phyloP scores from a whole-genome alignment of 805 yeast species.

The Starmerella davenportii region DNA sequence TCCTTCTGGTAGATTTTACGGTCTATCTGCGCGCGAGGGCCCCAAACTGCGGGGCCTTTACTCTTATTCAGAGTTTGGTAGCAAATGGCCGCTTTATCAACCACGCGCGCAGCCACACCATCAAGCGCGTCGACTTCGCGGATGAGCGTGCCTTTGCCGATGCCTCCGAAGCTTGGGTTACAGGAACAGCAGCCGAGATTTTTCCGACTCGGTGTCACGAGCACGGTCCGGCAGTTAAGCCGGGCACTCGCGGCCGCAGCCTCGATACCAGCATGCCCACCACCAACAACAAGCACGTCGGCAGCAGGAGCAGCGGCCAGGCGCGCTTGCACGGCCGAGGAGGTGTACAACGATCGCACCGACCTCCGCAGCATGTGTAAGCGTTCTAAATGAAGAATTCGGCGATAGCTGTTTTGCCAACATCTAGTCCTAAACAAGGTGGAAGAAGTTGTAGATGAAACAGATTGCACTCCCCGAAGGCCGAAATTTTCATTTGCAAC shows the following conservation, averaged over 20 bases:
- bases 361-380: background rate
- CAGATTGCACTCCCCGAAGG: too few relatives aligned
- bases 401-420: too few relatives aligned
- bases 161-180: slow-evolving; percentile 96
- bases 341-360: slow-evolving; percentile 5
- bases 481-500: too few relatives aligned
- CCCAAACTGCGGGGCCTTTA: slow-evolving; percentile 95
- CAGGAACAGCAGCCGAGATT: slow-evolving; percentile 92
- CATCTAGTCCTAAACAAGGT: too few relatives aligned
- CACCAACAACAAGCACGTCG: slow-evolving; percentile 83
- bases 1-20: slow-evolving; percentile 55
- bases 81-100: slow-evolving; percentile 85
- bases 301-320: slow-evolving; percentile 2
- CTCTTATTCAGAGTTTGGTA: slow-evolving; percentile 71
- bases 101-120: slow-evolving; percentile 73
- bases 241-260: slow-evolving; percentile 91
- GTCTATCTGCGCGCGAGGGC: slow-evolving; percentile 94
- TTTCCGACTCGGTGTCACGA: slow-evolving; percentile 56
- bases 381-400: too few relatives aligned
- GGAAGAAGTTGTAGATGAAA: too few relatives aligned
- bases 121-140: slow-evolving; percentile 93
- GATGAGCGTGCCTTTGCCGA: slow-evolving; percentile 85
- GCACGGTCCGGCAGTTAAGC: slow-evolving; percentile 47
- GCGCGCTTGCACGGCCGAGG: slow-evolving; percentile 5
- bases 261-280: slow-evolving; percentile 98